phyloP scores from a whole-genome alignment of 768 basidiomycete species.

The Pseudohyphozyma bogoriensis region DNA sequence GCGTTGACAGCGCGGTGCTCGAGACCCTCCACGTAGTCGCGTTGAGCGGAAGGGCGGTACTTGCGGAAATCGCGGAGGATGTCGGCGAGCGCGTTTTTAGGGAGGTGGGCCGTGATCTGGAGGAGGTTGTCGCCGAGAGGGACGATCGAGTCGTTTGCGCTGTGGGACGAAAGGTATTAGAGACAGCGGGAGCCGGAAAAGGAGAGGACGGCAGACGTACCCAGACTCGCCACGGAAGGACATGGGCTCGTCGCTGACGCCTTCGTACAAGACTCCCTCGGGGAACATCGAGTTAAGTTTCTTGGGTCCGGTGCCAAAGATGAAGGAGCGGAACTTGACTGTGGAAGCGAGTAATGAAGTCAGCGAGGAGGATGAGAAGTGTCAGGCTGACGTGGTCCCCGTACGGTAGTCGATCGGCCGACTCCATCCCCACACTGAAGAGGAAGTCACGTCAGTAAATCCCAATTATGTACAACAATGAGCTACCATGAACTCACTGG shows the following conservation, averaged over 20 bases:
- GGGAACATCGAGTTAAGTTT: conserved; percentile 33
- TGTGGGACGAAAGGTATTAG: background rate
- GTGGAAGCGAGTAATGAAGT: too few relatives aligned
- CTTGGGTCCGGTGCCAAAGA: conserved; percentile 37
- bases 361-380: too few relatives aligned
- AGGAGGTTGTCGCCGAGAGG: conserved; percentile 39
- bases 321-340: conserved; percentile 39
- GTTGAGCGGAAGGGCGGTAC: conserved; percentile 36
- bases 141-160: conserved; percentile 31
- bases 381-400: too few relatives aligned
- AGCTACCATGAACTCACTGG: conserved; percentile 37
- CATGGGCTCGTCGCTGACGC: conserved; percentile 37
- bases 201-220: conserved; percentile 31
- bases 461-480: background rate
- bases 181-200: background rate
- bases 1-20: conserved; percentile 26
- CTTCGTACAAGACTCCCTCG: conserved; percentile 37
- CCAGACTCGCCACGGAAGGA: conserved; percentile 38
- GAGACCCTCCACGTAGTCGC: conserved; percentile 35
- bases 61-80: conserved; percentile 37
- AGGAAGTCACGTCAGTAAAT: background rate
- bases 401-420: conserved; percentile 36
- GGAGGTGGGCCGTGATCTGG: conserved; percentile 33
- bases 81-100: conserved; percentile 35
- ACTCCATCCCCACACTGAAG: conserved; percentile 11